Conservation (phyloP, 345 rosid species). For the Sonneratia caseolaris region DNA sequence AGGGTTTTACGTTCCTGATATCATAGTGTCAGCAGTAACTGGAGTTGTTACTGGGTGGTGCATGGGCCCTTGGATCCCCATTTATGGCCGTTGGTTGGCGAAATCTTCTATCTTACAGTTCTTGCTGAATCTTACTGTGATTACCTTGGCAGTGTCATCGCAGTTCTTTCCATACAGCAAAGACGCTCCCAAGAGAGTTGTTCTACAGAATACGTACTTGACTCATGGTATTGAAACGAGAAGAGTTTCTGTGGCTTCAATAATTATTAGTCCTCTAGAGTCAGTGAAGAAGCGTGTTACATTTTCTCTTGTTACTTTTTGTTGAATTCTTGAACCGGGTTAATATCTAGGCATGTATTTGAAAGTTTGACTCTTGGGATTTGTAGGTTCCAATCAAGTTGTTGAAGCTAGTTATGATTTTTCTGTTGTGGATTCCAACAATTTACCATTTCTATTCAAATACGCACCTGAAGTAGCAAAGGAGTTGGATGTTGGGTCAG, state of each 20-base stretch:
- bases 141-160: constrained; percentile 74
- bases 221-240: constrained; percentile 50
- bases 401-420: constrained; percentile 60
- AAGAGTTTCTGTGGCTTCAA: background rate
- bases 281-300: background rate
- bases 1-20: constrained; percentile 73
- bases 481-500: constrained; percentile 39
- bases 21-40: constrained; percentile 52
- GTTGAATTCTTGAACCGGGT: background rate
- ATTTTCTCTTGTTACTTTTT: background rate
- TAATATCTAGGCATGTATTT: background rate
- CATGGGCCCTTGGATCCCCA: constrained; percentile 71
- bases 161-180: constrained; percentile 87
- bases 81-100: constrained; percentile 71
- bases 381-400: constrained; percentile 55
- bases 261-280: background rate
- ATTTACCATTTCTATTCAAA: constrained; percentile 62
- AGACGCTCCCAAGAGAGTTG: constrained; percentile 81
- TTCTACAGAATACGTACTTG: constrained; percentile 67
- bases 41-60: constrained; percentile 76
- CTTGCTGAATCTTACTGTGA: constrained; percentile 55
- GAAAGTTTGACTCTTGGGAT: constrained; percentile 8
- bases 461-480: constrained; percentile 59
- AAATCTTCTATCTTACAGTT: constrained; percentile 59
- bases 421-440: constrained; percentile 73